Conservation (phyloP, 371 early-diverging fungal species). For the Haplosporangium sp. region DNA sequence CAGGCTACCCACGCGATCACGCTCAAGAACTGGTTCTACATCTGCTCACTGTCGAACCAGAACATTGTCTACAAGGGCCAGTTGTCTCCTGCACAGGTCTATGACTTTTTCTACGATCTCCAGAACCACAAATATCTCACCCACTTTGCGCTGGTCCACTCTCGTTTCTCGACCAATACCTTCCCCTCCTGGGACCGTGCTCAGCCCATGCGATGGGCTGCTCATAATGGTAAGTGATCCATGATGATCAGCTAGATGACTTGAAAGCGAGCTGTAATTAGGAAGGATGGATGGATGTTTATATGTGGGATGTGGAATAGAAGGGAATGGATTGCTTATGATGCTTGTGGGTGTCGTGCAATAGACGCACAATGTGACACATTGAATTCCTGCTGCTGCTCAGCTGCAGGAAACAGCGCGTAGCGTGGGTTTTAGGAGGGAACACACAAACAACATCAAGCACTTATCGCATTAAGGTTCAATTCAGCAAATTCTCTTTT, state of each 20-base stretch:
- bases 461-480: constrained; percentile 31
- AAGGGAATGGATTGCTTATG: background rate
- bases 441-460: background rate
- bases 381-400: background rate
- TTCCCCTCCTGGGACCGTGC: constrained; percentile 98
- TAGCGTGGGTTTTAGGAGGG: no score
- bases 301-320: background rate
- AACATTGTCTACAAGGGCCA: constrained; percentile 97
- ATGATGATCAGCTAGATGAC: no score
- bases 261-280: no score
- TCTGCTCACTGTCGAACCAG: constrained; percentile 92
- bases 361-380: no score
- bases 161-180: constrained; percentile 98
- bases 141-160: constrained; percentile 97
- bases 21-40: constrained; percentile 92
- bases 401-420: background rate
- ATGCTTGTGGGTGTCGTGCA: no score
- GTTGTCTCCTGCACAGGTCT: constrained; percentile 94
- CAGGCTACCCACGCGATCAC: constrained; percentile 84
- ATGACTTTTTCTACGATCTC: constrained; percentile 91
- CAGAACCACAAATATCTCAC: constrained; percentile 81
- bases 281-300: no score
- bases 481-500: constrained; percentile 44
- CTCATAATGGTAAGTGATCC: constrained; percentile 89
- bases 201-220: constrained; percentile 97